A percentile compares a stretch with the other conserved stretches of the same genome.
Conservation (phyloP, 345 rosid species). For the Anacardium occidentale region DNA sequence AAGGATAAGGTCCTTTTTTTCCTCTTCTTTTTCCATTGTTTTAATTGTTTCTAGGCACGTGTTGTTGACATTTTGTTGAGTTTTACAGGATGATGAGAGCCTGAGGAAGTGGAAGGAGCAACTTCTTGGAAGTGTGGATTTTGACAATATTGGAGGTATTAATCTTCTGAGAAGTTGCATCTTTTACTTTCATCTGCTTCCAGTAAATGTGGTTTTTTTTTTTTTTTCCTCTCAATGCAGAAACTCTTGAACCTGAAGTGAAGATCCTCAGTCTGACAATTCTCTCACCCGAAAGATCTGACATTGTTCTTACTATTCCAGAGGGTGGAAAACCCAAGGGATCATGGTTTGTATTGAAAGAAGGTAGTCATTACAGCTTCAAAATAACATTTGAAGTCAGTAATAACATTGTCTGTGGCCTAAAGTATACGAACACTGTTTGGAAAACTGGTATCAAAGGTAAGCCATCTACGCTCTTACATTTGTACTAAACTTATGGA, state of each 20-base stretch:
- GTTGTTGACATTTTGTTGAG: conserved; percentile 1
- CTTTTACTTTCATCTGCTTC: not conserved
- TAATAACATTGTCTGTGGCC: conserved; percentile 84
- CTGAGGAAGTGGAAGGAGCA: conserved; percentile 84
- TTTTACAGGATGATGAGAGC: conserved; percentile 72
- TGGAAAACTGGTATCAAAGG: conserved; percentile 78
- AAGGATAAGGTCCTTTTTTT: conserved; percentile 58
- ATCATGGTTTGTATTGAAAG: conserved; percentile 71
- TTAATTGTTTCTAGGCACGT: not conserved
- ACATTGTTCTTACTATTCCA: conserved; percentile 57
- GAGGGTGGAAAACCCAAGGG: conserved; percentile 62
- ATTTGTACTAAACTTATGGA: not conserved
- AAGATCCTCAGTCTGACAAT: conserved; percentile 59
- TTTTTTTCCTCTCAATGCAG: conserved; percentile 34
- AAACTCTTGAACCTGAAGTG: conserved; percentile 79
- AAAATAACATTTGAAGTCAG: conserved; percentile 63
- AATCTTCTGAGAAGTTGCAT: not conserved
- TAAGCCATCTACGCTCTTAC: conserved; percentile 23
- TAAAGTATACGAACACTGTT: conserved; percentile 70
- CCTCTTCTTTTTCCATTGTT: not conserved
- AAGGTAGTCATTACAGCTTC: conserved; percentile 63
- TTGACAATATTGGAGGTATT: conserved; percentile 69
- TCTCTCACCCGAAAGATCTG: conserved; percentile 57
- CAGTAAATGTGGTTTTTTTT: not conserved
- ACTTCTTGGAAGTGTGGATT: conserved; percentile 73